A percentile compares a stretch with the other conserved stretches of the same genome.
Conservation (phyloP, 176 grass and related monocot genomes). For the Oryza longistaminata region DNA sequence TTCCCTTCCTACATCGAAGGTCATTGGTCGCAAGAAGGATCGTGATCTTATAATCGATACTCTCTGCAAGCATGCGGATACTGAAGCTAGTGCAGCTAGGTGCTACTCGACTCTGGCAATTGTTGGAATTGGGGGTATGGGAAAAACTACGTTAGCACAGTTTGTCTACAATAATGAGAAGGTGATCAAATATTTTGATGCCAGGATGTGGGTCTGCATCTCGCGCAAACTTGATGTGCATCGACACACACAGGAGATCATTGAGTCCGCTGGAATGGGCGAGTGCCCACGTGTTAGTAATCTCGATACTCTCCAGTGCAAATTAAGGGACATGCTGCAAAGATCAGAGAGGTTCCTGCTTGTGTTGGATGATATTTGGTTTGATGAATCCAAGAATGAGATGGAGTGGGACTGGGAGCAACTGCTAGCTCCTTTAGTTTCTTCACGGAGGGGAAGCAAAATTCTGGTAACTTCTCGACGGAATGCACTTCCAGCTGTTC, state of each 20-base stretch:
- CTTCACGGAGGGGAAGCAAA: background rate
- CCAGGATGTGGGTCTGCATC: constrained; percentile 37
- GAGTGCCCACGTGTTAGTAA: background rate
- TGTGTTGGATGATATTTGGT: constrained; percentile 28
- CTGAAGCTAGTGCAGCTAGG: too few relatives aligned
- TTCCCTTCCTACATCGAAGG: background rate
- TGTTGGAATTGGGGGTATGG: background rate
- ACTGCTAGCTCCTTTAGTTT: constrained; percentile 4
- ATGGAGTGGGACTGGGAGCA: background rate
- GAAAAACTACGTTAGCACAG: constrained; percentile 17
- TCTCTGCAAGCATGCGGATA: background rate
- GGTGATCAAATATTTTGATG: background rate
- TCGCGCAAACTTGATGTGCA: constrained; percentile 1
- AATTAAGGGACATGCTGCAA: background rate
- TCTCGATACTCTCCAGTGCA: constrained; percentile 11
- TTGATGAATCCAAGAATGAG: background rate
- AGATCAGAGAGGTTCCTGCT: background rate
- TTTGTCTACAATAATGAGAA: background rate
- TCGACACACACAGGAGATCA: background rate
- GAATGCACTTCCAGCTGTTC: background rate
- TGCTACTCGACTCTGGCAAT: background rate
- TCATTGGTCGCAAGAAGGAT: constrained; percentile 19
- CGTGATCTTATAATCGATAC: background rate
- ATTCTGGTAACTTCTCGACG: background rate
- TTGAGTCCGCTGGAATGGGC: background rate